Evolutionary conservation across 2,329 filamentous ascomycete genomes (phyloP).

Genomic region (Epichloe gansuensis): DNA sequence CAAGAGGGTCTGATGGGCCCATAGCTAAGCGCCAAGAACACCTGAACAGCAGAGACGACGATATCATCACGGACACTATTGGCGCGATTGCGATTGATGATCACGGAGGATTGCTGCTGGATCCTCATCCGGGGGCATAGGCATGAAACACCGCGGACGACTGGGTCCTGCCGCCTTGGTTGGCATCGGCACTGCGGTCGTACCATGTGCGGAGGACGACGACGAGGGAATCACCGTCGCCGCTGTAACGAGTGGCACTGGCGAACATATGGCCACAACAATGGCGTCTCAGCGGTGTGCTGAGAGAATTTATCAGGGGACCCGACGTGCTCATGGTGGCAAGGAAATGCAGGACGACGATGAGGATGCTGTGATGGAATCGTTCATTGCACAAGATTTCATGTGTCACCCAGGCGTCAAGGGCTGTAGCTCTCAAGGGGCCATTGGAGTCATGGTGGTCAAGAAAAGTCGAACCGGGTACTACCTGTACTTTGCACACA

Average conservation of each 20-base stretch:
- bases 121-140: conserved; percentile 93
- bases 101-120: conserved; percentile 79
- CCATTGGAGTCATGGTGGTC: conserved; percentile 81
- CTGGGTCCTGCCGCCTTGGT: conserved; percentile 88
- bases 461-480: conserved; percentile 70
- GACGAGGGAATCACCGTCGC: conserved; percentile 59
- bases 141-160: conserved; percentile 92
- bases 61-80: conserved; percentile 79
- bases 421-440: conserved; percentile 67
- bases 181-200: conserved; percentile 78
- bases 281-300: conserved; percentile 82
- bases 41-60: conserved; percentile 29
- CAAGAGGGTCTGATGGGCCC: conserved; percentile 3
- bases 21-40: conserved; percentile 9
- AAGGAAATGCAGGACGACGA: conserved; percentile 55
- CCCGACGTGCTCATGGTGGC: conserved; percentile 47
- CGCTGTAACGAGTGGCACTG: conserved; percentile 83
- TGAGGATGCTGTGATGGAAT: conserved; percentile 61
- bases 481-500: conserved; percentile 88
- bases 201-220: conserved; percentile 65
- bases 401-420: conserved; percentile 81
- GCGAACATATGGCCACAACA: conserved; percentile 95
- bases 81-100: conserved; percentile 88
- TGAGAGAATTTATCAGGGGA: conserved; percentile 67
- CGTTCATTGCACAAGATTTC: conserved; percentile 80